Conservation (phyloP, 768 basidiomycete genomes). For the Mycena vitilis region DNA sequence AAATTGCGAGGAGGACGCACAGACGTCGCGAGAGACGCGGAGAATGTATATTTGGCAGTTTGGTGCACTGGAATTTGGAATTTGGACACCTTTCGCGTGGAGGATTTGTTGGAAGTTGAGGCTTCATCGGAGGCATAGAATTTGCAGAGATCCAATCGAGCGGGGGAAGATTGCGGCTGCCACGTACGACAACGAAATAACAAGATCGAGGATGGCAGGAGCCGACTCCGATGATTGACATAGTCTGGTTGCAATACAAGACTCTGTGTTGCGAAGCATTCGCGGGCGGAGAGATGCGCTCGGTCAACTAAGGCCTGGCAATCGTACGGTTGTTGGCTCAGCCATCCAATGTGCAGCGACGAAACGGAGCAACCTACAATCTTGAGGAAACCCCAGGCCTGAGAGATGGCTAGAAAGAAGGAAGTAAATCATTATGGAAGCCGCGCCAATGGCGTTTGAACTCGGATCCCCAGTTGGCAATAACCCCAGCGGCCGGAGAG, state of each 20-base stretch:
- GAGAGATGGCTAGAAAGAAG: too few species aligned
- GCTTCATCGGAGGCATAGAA: neutral
- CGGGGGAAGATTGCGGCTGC: slow-evolving; percentile 6
- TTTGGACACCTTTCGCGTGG: slow-evolving; percentile 10
- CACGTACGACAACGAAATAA: neutral
- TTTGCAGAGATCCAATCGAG: slow-evolving; percentile 1
- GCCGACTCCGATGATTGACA: too few species aligned
- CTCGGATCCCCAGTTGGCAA: neutral
- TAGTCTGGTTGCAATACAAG: too few species aligned
- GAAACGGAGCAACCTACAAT: too few species aligned
- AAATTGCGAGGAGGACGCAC: neutral
- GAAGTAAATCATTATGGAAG: slow-evolving; percentile 9
- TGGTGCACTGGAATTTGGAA: neutral
- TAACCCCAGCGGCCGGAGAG: too few species aligned
- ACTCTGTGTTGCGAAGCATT: too few species aligned
- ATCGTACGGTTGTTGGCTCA: too few species aligned
- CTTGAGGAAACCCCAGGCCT: neutral
- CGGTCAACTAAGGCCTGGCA: too few species aligned
- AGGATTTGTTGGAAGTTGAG: neutral
- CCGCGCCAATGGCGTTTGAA: neutral
- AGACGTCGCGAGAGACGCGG: slow-evolving; percentile 16
- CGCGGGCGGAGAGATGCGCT: too few species aligned
- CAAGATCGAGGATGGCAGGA: neutral
- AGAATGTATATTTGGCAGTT: slow-evolving; percentile 9
- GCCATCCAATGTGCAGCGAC: too few species aligned